Base-by-base conservation (phyloP, 352 stramenopile species). In the Globisporangium yorkense region DNA sequence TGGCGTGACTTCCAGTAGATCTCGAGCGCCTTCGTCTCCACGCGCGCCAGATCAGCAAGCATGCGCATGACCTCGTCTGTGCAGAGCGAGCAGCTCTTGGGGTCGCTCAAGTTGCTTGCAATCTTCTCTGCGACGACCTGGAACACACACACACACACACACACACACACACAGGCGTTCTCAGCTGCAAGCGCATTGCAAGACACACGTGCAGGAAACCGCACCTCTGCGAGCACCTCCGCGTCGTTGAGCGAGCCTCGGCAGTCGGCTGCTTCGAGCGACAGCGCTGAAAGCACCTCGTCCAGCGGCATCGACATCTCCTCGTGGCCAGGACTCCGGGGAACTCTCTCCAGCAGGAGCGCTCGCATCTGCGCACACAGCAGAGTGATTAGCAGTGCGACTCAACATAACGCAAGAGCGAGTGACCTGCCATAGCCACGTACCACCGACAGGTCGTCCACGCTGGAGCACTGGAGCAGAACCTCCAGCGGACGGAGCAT, bases 361-460 rank as follows among this genome's bases (percentile, higher is more conserved):
- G 70, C 72, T 67, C 80, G 77, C 64, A 89, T 84, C 80, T 89
- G 9, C 35, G 55, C 29, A 15, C 39, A 27, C 40, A 41, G 43
- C 49, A 39, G 35, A 4, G 37, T 51, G 13, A 39, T 16, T 15
- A 29, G 24, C 24, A 27, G 24, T 27, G 24, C 24, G 9, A 31
- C 5, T 41, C 9, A 16, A 2, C n/a, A 43, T 2, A 5, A 15
- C 15, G 10, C 24, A 49, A 54, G 21, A 52, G 31, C 6, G 48
- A 54, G 7, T 39, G 21, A 27, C 57, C 13, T 43, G 18, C 29
- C n/a, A 63, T 1, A 40, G 33, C 35, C 12, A 67, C 75, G 33
- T 73, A 88, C 80, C 54, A 74, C 74, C 37, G 75, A 76, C 13
- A 90, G 69, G 64, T 90, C 80, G 2, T 67, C 68, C 1, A 74